Evolutionary conservation across 140 eudicot species (phyloP).

Genomic region (Ambrosia hybrid): DNA sequence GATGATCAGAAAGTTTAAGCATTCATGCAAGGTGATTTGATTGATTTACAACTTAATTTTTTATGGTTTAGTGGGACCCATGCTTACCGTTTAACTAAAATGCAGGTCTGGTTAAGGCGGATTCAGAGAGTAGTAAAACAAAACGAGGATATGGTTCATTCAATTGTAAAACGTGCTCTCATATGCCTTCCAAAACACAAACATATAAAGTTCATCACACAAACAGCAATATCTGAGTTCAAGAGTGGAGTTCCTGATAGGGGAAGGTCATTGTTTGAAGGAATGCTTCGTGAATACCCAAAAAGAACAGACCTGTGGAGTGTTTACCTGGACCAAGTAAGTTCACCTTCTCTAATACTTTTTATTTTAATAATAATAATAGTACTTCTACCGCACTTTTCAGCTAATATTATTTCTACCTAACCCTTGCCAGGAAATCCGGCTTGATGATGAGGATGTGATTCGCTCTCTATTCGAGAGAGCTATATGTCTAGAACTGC

Average conservation of each 20-base stretch:
- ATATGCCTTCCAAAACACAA: slow-evolving; percentile 70
- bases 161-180: slow-evolving; percentile 70
- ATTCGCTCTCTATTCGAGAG: slow-evolving; percentile 88
- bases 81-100: background rate
- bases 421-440: slow-evolving; percentile 60
- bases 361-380: background rate
- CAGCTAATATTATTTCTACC: background rate
- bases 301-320: slow-evolving; percentile 94
- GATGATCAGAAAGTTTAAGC: slow-evolving; percentile 77
- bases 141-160: slow-evolving; percentile 62
- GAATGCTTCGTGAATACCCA: slow-evolving; percentile 83
- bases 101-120: slow-evolving; percentile 81
- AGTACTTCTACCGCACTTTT: background rate
- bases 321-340: slow-evolving; percentile 85
- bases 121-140: slow-evolving; percentile 61
- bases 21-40: slow-evolving; percentile 67
- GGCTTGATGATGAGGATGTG: slow-evolving; percentile 66
- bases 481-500: slow-evolving; percentile 73
- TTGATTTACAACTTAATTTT: background rate
- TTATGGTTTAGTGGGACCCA: slow-evolving; percentile 8
- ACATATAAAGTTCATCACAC: slow-evolving; percentile 75
- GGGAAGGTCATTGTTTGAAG: slow-evolving; percentile 85
- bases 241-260: slow-evolving; percentile 77
- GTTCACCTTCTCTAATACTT: background rate
- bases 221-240: slow-evolving; percentile 77